A percentile compares a stretch with the other conserved stretches of the same genome.
phyloP scores from a whole-genome alignment of 805 yeast species.

The Metschnikowia proteae region DNA sequence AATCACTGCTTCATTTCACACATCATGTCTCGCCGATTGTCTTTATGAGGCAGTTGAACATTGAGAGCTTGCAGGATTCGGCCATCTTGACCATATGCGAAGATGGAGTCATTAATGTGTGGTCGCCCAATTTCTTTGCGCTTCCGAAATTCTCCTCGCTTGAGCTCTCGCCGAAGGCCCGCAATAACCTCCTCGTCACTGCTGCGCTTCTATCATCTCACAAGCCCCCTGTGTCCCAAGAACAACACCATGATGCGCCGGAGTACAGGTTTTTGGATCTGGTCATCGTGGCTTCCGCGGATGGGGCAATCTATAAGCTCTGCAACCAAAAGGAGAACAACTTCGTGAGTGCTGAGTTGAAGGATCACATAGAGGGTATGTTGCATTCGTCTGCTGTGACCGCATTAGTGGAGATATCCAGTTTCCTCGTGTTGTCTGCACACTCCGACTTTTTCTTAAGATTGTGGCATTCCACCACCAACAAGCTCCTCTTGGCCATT shows the following conservation, averaged over 20 bases:
- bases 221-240: background rate
- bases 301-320: conserved; percentile 10
- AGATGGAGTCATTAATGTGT: conserved; percentile 18
- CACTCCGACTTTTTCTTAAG: conserved; percentile 16
- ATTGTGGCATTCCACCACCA: conserved; percentile 11
- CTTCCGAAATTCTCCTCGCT: conserved; percentile 17
- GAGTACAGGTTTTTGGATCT: conserved; percentile 16
- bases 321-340: conserved; percentile 9
- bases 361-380: conserved; percentile 1
- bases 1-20: conserved; percentile 2
- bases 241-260: conserved; percentile 11
- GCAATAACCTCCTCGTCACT: background rate
- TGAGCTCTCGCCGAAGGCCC: background rate
- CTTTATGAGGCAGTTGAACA: conserved; percentile 10
- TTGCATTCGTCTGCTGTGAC: conserved; percentile 5
- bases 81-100: conserved; percentile 14
- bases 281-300: conserved; percentile 9
- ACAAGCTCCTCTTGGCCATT: conserved; percentile 7
- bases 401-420: conserved; percentile 9
- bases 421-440: conserved; percentile 11
- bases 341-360: background rate
- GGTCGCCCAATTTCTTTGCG: conserved; percentile 21
- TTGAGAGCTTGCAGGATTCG: conserved; percentile 9
- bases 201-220: background rate
- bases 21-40: conserved; percentile 17